Conservation (phyloP, 2,329 filamentous ascomycete species). For the Orbilia oligospora region DNA sequence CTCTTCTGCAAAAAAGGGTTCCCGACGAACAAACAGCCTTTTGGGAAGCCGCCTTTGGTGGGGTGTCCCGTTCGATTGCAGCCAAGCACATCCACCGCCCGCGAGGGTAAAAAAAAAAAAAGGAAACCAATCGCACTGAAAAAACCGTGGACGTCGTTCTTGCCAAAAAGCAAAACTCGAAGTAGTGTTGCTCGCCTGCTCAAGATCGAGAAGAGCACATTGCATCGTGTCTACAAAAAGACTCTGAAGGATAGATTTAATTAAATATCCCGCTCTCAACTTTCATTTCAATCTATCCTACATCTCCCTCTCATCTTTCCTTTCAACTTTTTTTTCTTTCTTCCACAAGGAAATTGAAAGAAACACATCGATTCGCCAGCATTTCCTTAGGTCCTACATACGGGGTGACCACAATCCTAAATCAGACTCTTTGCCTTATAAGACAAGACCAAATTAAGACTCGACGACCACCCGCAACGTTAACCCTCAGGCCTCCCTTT, state of each 20-base stretch:
- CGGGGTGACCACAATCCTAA: slow-evolving; percentile 44
- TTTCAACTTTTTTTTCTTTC: neutral
- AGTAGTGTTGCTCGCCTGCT: slow-evolving; percentile 22
- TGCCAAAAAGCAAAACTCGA: slow-evolving; percentile 39
- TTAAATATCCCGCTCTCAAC: slow-evolving; percentile 32
- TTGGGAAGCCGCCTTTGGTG: slow-evolving; percentile 48
- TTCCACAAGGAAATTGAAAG: neutral
- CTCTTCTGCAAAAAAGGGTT: slow-evolving; percentile 7
- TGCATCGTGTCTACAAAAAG: slow-evolving; percentile 50
- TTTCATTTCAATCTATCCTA: slow-evolving; percentile 1
- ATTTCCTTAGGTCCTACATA: slow-evolving; percentile 11
- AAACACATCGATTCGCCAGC: slow-evolving; percentile 12
- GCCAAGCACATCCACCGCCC: neutral
- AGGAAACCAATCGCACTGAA: slow-evolving; percentile 7
- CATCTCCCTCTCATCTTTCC: neutral
- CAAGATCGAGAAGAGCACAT: slow-evolving; percentile 28
- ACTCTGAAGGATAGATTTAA: slow-evolving; percentile 46
- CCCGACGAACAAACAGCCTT: slow-evolving; percentile 39
- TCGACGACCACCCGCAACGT: slow-evolving; percentile 25
- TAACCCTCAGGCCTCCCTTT: slow-evolving; percentile 37
- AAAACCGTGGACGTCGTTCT: neutral
- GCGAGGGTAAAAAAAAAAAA: slow-evolving; percentile 5
- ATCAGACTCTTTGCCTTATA: slow-evolving; percentile 44
- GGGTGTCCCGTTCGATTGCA: slow-evolving; percentile 23
- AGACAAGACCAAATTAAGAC: slow-evolving; percentile 28